Conservation (phyloP, 495 filamentous ascomycete genomes). For the Schizothecium vesticola region DNA sequence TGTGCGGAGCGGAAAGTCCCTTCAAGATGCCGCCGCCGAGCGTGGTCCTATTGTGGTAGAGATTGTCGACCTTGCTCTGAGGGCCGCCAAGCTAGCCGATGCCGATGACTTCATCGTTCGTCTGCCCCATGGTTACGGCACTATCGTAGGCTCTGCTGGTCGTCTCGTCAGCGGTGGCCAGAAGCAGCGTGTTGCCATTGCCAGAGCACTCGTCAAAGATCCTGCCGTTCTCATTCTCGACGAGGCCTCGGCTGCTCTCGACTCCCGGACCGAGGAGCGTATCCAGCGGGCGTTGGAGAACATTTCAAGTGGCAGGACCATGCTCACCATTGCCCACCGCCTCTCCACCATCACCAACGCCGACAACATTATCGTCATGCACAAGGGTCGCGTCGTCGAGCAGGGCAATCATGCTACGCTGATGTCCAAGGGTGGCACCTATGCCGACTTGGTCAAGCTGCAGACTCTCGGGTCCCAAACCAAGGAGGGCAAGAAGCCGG, state of each 20-base stretch:
- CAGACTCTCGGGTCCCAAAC: conserved; percentile 36
- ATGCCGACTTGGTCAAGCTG: conserved; percentile 39
- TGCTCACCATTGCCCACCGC: conserved; percentile 68
- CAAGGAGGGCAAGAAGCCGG: conserved; percentile 28
- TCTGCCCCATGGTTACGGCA: conserved; percentile 41
- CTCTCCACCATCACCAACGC: conserved; percentile 7
- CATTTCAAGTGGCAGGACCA: conserved; percentile 77
- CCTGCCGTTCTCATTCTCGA: conserved; percentile 85
- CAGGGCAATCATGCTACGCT: neutral
- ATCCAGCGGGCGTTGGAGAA: conserved; percentile 87
- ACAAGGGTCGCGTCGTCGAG: conserved; percentile 8
- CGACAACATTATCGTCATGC: conserved; percentile 13
- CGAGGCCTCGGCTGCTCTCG: conserved; percentile 86
- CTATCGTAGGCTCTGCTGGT: conserved; percentile 43
- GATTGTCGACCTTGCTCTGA: conserved; percentile 27
- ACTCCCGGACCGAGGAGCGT: conserved; percentile 87
- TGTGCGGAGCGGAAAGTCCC: conserved; percentile 5
- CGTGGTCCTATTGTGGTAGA: conserved; percentile 20
- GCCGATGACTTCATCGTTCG: conserved; percentile 33
- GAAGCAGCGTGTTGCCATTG: conserved; percentile 60
- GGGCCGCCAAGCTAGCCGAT: conserved; percentile 35
- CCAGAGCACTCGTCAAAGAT: conserved; percentile 79
- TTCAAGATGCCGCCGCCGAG: conserved; percentile 23
- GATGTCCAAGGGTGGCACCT: conserved; percentile 2
- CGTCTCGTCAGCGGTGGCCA: conserved; percentile 53